phyloP scores from a whole-genome alignment of 1,139 yeast species.

The Suhomyces bribrorum region DNA sequence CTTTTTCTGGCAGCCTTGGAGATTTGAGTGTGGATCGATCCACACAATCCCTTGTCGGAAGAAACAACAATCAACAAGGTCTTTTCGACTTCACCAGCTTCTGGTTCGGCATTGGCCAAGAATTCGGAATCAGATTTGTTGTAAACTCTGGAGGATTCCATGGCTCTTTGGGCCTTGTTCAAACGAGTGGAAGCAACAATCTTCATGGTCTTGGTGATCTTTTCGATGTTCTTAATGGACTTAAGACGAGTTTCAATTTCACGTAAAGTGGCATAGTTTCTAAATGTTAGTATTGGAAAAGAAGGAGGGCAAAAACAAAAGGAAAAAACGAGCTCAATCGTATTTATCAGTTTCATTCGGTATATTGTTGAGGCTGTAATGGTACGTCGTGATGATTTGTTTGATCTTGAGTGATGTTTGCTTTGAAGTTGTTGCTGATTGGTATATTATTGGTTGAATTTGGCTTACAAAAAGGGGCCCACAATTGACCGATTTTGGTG shows the following conservation, averaged over 20 bases:
- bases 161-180: slow-evolving; percentile 93
- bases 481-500: no score
- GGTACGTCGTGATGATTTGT: no score
- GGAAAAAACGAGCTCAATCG: no score
- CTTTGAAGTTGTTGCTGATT: no score
- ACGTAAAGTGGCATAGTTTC: slow-evolving; percentile 97
- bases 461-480: no score
- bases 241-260: slow-evolving; percentile 98
- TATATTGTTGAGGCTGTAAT: no score
- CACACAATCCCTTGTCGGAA: slow-evolving; percentile 98
- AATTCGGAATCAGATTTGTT: slow-evolving; percentile 79
- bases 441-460: no score
- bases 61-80: slow-evolving; percentile 84
- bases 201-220: slow-evolving; percentile 99
- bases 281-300: slow-evolving; percentile 37
- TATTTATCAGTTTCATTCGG: no score
- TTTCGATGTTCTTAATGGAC: slow-evolving; percentile 97
- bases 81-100: slow-evolving; percentile 52
- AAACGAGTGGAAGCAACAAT: slow-evolving; percentile 98
- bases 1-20: slow-evolving; percentile 83
- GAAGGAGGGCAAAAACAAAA: no score
- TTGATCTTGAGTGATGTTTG: no score
- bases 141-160: slow-evolving; percentile 85
- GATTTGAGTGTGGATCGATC: slow-evolving; percentile 93
- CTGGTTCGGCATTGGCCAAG: slow-evolving; percentile 79